These are phyloP conservation scores for Pseudogymnoascus sp. DNA, from an alignment of 2,329 filamentous ascomycete species.

Conservation along the genomic window DNA sequence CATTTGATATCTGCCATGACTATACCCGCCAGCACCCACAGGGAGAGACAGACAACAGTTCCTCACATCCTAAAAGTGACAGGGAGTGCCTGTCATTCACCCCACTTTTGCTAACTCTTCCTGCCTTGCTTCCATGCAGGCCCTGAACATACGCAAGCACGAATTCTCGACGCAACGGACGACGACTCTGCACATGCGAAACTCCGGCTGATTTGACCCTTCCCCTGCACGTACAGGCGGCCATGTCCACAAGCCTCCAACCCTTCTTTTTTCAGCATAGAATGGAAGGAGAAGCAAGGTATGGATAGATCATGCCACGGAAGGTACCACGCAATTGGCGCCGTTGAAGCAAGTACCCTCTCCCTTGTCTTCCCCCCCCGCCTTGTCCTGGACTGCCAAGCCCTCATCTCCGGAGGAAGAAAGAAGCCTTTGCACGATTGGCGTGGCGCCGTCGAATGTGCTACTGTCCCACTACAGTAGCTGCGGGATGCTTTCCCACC, in stretches of 20 bases:
- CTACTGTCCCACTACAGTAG: constrained; percentile 4
- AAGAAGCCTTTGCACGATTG: constrained; percentile 3
- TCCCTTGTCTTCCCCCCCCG: neutral
- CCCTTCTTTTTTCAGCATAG: neutral
- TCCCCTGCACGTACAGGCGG: constrained; percentile 3
- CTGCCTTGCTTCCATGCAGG: neutral
- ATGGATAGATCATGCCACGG: neutral
- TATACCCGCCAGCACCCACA: neutral
- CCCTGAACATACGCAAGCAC: neutral
- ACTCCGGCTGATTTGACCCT: neutral
- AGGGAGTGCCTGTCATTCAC: neutral
- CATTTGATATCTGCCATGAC: neutral
- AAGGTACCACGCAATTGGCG: neutral
- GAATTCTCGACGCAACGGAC: neutral
- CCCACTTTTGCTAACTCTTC: neutral
- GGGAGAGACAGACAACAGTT: neutral
- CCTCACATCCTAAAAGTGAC: neutral
- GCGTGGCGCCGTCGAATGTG: neutral
- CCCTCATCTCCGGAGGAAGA: constrained; percentile 1
- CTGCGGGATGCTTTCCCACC: constrained; percentile 2
- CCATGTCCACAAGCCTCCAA: neutral
- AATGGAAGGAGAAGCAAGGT: neutral
- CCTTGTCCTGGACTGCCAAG: neutral
- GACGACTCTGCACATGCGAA: constrained; percentile 4
- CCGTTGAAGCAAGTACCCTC: neutral